A percentile compares a stretch with the other conserved stretches of the same genome.
Conservation (phyloP, 2,329 filamentous ascomycete genomes). For the Metarhizium sp. region DNA sequence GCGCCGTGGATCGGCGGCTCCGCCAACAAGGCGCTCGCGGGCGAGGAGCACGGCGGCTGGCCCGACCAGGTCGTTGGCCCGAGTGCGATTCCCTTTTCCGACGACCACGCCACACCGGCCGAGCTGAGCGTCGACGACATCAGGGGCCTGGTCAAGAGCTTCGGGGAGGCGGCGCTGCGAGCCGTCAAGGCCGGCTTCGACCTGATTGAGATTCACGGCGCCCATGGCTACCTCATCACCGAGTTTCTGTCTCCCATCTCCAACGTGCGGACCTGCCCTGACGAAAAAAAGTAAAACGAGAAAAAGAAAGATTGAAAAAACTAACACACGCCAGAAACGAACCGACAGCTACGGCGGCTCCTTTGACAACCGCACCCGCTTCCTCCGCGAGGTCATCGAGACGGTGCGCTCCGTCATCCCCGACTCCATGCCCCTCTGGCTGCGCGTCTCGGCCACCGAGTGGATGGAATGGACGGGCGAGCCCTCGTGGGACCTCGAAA, state of each 20-base stretch:
- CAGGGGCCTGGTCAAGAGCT: conserved; percentile 51
- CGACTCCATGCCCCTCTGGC: conserved; percentile 42
- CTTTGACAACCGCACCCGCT: conserved; percentile 56
- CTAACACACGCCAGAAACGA: conserved; percentile 30
- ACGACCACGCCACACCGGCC: conserved; percentile 51
- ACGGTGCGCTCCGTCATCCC: conserved; percentile 44
- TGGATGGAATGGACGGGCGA: conserved; percentile 44
- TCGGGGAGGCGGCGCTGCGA: conserved; percentile 46
- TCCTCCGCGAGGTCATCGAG: conserved; percentile 45
- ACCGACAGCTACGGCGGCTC: conserved; percentile 57
- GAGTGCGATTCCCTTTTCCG: conserved; percentile 47
- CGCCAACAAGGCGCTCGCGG: conserved; percentile 43
- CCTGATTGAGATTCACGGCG: conserved; percentile 58
- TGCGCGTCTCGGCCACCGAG: conserved; percentile 53
- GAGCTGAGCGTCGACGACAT: conserved; percentile 64
- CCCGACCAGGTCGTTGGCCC: conserved; percentile 44
- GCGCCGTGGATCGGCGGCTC: conserved; percentile 51
- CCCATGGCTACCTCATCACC: conserved; percentile 58
- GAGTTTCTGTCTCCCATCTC: conserved; percentile 53
- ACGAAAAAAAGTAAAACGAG: no score
- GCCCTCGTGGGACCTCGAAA: conserved; percentile 57
- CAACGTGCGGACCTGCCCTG: conserved; percentile 29
- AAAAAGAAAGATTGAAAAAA: conserved; percentile 1
- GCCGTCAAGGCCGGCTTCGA: conserved; percentile 65
- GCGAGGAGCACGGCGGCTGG: conserved; percentile 45